These are phyloP conservation scores for Pichia sp. DNA, from an alignment of 1,139 yeast species.

Conservation along the genomic window DNA sequence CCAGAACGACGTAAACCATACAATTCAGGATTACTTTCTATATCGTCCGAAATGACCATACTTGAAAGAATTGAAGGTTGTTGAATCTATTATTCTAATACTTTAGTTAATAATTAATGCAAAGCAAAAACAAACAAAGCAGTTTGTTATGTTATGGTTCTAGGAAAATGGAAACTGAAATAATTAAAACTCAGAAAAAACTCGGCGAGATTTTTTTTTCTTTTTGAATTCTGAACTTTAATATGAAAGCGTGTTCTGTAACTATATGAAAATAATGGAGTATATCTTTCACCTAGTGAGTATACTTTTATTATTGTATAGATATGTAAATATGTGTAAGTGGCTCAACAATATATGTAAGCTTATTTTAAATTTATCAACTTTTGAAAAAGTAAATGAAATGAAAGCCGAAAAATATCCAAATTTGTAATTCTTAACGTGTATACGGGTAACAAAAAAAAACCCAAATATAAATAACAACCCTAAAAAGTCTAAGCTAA, in stretches of 20 bases:
- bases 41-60: slow-evolving; percentile 35
- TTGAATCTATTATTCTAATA: background rate
- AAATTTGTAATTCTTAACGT: background rate
- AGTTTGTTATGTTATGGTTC: background rate
- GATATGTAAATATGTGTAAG: too few species aligned
- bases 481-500: background rate
- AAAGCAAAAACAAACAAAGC: background rate
- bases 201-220: background rate
- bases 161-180: background rate
- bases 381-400: too few species aligned
- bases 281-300: background rate
- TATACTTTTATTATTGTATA: background rate
- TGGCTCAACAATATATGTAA: too few species aligned
- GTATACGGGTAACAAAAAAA: background rate
- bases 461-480: background rate
- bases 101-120: background rate
- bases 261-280: background rate
- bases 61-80: background rate
- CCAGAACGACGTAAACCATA: slow-evolving; percentile 88
- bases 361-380: too few species aligned
- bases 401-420: too few species aligned
- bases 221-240: too few species aligned
- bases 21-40: slow-evolving; percentile 68
- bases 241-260: background rate
- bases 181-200: background rate